Percentiles rank a stretch among this genome's conserved stretches.
Evolutionary conservation across 306 rosid genomes (phyloP).

Genomic region (Fagus crenata): DNA sequence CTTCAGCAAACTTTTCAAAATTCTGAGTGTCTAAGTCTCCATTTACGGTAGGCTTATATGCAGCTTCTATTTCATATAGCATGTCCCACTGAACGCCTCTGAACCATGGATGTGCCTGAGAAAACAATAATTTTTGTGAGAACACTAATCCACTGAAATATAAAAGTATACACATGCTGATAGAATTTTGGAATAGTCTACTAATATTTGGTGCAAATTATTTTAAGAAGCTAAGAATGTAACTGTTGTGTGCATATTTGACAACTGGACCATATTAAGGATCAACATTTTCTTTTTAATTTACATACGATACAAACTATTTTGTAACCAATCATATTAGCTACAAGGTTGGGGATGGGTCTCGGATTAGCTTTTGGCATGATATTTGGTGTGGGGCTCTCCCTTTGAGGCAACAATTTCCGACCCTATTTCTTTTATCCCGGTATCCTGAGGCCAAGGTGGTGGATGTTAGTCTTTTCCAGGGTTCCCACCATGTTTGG

Average conservation of each 20-base stretch:
- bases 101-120: conserved; percentile 98
- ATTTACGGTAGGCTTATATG: conserved; percentile 74
- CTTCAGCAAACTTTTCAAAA: conserved; percentile 96
- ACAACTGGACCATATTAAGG: conserved; percentile 2
- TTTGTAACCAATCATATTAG: not conserved
- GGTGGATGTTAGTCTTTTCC: too few relatives aligned
- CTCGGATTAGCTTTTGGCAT: too few relatives aligned
- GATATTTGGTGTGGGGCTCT: too few relatives aligned
- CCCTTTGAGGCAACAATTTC: too few relatives aligned
- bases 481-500: too few relatives aligned
- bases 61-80: conserved; percentile 94
- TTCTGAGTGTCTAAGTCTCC: conserved; percentile 97
- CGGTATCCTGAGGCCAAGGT: too few relatives aligned
- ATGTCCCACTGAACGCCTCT: conserved; percentile 75
- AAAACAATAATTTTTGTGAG: conserved; percentile 27
- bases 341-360: too few relatives aligned
- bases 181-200: not conserved
- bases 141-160: conserved; percentile 8
- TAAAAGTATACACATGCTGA: not conserved
- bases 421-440: too few relatives aligned
- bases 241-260: conserved; percentile 4
- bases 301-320: not conserved
- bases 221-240: not conserved
- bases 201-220: conserved; percentile 15
- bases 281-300: not conserved